Evolutionary conservation across 768 basidiomycete genomes (phyloP).

Genomic region (Termitomyces sp.): DNA sequence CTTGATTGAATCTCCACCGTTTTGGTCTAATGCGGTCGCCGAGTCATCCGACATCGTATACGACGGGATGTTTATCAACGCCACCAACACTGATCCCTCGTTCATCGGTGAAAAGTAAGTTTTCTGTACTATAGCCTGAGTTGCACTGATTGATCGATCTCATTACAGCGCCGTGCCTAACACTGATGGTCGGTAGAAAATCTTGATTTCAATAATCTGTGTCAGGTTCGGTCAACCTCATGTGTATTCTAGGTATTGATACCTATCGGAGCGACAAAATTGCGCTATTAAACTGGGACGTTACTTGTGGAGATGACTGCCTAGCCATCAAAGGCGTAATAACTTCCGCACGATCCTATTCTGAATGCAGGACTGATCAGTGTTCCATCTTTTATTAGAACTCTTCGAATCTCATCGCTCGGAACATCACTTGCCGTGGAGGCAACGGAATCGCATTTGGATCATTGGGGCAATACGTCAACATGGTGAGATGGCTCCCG

Average conservation of each 20-base stretch:
- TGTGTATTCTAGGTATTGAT: constrained; percentile 39
- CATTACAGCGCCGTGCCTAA: constrained; percentile 48
- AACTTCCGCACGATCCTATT: not conserved
- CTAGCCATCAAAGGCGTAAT: constrained; percentile 62
- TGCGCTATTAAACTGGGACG: constrained; percentile 52
- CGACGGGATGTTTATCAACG: constrained; percentile 57
- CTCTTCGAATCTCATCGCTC: constrained; percentile 47
- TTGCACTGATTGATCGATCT: not conserved
- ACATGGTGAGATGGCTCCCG: constrained; percentile 34
- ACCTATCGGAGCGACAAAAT: constrained; percentile 51
- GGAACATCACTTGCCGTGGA: constrained; percentile 51
- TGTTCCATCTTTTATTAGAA: constrained; percentile 29
- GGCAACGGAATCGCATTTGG: constrained; percentile 63
- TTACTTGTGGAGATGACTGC: constrained; percentile 64
- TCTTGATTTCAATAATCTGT: not conserved
- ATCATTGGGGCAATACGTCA: constrained; percentile 54
- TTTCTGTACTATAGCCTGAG: not conserved
- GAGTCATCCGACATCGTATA: constrained; percentile 47
- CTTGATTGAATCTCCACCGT: constrained; percentile 50
- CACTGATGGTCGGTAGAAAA: constrained; percentile 46
- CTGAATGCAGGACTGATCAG: not conserved
- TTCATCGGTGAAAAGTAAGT: constrained; percentile 49
- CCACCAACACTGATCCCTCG: constrained; percentile 50
- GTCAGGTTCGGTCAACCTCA: not conserved
- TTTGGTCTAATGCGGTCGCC: constrained; percentile 58